These are phyloP conservation scores for Rhizophagus prolifer DNA, from an alignment of 192 early-diverging fungal species.

Conservation along the genomic window DNA sequence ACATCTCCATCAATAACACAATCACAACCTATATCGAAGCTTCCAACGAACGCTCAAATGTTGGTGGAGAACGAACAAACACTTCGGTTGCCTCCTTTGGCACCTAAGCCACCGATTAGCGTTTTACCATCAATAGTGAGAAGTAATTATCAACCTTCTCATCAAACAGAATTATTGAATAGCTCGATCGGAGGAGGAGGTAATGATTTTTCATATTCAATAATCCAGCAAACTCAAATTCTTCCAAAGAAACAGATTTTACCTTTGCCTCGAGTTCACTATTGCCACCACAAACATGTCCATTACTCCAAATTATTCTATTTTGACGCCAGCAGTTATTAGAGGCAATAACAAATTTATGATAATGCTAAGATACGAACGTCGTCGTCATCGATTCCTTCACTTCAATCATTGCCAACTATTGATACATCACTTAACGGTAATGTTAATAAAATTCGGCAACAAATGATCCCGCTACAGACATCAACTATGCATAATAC, in stretches of 20 bases:
- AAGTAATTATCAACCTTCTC: background rate
- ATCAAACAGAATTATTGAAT: background rate
- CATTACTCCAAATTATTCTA: background rate
- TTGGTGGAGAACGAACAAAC: background rate
- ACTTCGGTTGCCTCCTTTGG: background rate
- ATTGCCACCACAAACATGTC: background rate
- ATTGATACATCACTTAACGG: background rate
- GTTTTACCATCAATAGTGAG: background rate
- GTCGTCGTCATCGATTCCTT: background rate
- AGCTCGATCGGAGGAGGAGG: background rate
- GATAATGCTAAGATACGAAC: background rate
- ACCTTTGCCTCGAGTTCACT: background rate
- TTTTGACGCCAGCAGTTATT: background rate
- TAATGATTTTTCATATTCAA: background rate
- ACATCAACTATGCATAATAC: background rate
- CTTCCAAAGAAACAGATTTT: background rate
- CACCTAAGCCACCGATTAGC: background rate
- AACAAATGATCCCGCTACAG: background rate
- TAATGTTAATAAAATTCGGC: background rate
- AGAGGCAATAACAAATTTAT: background rate
- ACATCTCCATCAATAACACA: background rate
- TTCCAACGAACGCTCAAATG: background rate
- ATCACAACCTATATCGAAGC: background rate
- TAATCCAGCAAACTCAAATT: background rate
- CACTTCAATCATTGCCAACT: background rate